Evolutionary conservation across 352 stramenopile genomes (phyloP), one percentile per base, ranked within the genome.

Genomic region (Phytophthora cactorum): DNA sequence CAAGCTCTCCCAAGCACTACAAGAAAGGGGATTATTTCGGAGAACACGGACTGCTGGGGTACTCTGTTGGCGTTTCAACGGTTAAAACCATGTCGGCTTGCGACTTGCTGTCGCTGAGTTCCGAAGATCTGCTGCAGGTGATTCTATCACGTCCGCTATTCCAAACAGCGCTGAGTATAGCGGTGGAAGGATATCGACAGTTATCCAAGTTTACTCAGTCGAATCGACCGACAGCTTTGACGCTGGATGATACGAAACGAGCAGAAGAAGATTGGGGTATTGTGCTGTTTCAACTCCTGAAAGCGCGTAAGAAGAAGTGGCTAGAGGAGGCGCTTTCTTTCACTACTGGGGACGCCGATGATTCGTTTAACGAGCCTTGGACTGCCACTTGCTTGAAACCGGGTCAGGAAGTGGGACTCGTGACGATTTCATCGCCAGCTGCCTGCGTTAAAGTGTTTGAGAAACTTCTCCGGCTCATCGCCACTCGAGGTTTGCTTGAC

Each of bases 11-110:
- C 22, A 22, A 46, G 58, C 49, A 63, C 46, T 82, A 77, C 60
- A 68, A 72, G 12, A 72, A 75, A 12, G 84, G 84, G 0, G 79
- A 85, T 51, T 90, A 61, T 63, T 91, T 93, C 25, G 82, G 84
- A 32, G 79, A 93, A 14, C 66, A 78, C 9, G 83, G 83, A 1
- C 43, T 93, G 32, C 77, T 93, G 0, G 80, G 77, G 0, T 90
- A 86, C 34, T 77, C 82, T 0, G 78, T 89, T 1, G 75, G 70
- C 5, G 29, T 66, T 0, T 74, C 60, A 6, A 82, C 75, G 0
- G 75, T 90, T 1, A 66, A 67, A 44, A 75, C 65, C 10, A 25
- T 73, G 12, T 68, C 52, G 3, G 65, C 65, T 6, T 73, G 65
- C 11, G 65, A 73, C 25, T 61, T 73, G 52, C 7, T 73, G 15